These are phyloP conservation scores for Penicillium sp. DNA, from an alignment of 2,329 filamentous ascomycete genomes.

Conservation along the genomic window DNA sequence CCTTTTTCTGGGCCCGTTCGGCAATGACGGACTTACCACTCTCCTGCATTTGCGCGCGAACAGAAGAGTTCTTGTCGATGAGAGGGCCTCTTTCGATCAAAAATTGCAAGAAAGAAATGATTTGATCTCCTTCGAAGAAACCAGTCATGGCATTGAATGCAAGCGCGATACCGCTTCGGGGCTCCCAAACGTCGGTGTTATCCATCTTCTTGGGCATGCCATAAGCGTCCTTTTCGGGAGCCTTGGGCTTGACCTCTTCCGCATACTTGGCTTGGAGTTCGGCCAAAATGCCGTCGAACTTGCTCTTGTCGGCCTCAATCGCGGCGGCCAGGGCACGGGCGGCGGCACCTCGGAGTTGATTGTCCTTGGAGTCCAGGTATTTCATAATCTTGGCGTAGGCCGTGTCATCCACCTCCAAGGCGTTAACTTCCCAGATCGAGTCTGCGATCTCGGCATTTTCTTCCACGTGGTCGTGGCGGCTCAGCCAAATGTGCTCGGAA, in stretches of 20 bases:
- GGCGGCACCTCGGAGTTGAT: constrained; percentile 77
- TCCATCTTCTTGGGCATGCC: constrained; percentile 93
- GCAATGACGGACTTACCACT: constrained; percentile 80
- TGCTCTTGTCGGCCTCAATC: constrained; percentile 58
- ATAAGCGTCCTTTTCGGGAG: constrained; percentile 83
- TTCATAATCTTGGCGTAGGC: constrained; percentile 68
- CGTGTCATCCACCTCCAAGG: constrained; percentile 65
- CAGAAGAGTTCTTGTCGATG: constrained; percentile 73
- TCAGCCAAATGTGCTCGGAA: constrained; percentile 89
- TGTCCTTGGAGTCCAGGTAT: constrained; percentile 77
- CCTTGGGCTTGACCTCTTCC: constrained; percentile 76
- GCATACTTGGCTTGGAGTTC: constrained; percentile 69
- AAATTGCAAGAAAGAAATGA: constrained; percentile 79
- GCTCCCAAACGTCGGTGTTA: constrained; percentile 85
- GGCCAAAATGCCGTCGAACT: constrained; percentile 62
- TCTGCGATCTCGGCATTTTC: constrained; percentile 81
- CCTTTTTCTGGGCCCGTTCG: constrained; percentile 72
- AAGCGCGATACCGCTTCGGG: constrained; percentile 81
- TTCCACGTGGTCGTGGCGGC: constrained; percentile 83
- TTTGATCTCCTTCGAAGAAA: constrained; percentile 64
- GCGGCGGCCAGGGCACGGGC: constrained; percentile 78
- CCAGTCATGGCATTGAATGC: constrained; percentile 79
- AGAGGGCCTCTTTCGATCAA: constrained; percentile 82
- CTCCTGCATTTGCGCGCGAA: constrained; percentile 88
- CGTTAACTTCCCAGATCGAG: constrained; percentile 95